Base-by-base conservation (phyloP, 2,329 filamentous ascomycete species). In the Metarhizium rileyi region DNA sequence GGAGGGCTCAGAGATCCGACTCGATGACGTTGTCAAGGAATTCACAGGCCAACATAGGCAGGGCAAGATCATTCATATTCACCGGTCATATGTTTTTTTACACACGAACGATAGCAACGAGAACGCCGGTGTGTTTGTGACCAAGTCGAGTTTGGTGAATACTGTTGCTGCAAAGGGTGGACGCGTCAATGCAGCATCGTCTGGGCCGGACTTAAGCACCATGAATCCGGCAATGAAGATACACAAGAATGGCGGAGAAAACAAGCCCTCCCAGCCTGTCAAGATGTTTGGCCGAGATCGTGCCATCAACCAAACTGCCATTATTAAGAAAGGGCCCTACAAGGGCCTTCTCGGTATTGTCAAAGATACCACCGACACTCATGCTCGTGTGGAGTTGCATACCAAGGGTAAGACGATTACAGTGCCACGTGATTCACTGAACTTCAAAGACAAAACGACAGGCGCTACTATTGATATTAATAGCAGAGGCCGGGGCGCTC, bases 101-200 rank as follows among this genome's bases (percentile, higher is more conserved):
- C 87, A 94, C 62, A 95, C 87, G 63, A 84, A 90, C 53, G 80
- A 86, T 42, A 83, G 84, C 48, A 86, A 83, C 41, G 90, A 97
- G 63, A 95, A 96, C 61, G 84, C 88, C 0, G 82, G 93, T 55
- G 84, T 97, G 9, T 95, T 94, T 59, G 91, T 97, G 30, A 85
- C 87, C 16, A 83, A 90, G 53, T 86, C 88, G 41, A 84, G 79
- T 59, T 94, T 90, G 62, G 87, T 98, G 52, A 84, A 85, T 46
- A 95, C 90, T 1, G 82, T 96, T 33, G 90, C 90, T n/a, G 90
- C 91, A 38, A 96, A 96, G 71, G 91, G 90, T 57, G 90, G 90
- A 26, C 81, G 90, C 54, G 76, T 90, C 50, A 84, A 76, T 52
- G 73, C 76, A 25, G 70, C 74, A 10, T 63, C 69, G 4, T 61